Evolutionary conservation across 106 monocot species (phyloP), one percentile per base, ranked within the genome.

Genomic region (Allium fistulosum): DNA sequence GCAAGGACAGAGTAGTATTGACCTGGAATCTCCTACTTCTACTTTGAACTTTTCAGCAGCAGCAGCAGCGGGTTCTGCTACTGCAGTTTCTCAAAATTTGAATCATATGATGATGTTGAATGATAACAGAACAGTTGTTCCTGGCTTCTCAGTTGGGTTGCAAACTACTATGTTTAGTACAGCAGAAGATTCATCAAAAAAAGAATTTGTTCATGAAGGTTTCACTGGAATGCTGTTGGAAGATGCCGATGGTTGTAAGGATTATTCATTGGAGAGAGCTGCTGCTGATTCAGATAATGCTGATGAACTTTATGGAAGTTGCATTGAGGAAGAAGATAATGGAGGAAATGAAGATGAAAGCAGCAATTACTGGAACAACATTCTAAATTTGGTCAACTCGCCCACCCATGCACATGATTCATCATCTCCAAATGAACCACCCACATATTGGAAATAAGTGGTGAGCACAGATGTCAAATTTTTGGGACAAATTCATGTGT

Each of bases 211-310:
- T 55, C 28, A 48, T 10, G 9, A 28, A 51, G 78, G 82, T 11
- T 81, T 86, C 64, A 86, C 84, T 2, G 84, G 71, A n/a, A 74
- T 88, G 84, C 67, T 88, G 63, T 65, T 88, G 51, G 79, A 71
- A 13, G 72, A 70, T 51, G 69, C 77, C 8, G 76, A 73, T 53
- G 9, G 9, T 13, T 22, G 22, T 22, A 22, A 22, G 22, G 22
- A 22, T 22, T 22, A 22, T 22, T 22, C 22, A 22, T 22, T 22
- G 77, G 51, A 8, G 75, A 71, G 14, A 80, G 77, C 59, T 72
- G 22, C 22, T 22, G 22, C 22, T 22, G 71, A 4, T 72, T 70
- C n/a, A 80, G 75, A 13, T 49, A 71, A 63, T 62, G 56, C 3
- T 15, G 56, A 50, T 16, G 73, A 46, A 1, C 62, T 69, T 47